These are phyloP conservation scores for Bipolaris cookei DNA, from an alignment of 2,329 filamentous ascomycete genomes.

Conservation along the genomic window DNA sequence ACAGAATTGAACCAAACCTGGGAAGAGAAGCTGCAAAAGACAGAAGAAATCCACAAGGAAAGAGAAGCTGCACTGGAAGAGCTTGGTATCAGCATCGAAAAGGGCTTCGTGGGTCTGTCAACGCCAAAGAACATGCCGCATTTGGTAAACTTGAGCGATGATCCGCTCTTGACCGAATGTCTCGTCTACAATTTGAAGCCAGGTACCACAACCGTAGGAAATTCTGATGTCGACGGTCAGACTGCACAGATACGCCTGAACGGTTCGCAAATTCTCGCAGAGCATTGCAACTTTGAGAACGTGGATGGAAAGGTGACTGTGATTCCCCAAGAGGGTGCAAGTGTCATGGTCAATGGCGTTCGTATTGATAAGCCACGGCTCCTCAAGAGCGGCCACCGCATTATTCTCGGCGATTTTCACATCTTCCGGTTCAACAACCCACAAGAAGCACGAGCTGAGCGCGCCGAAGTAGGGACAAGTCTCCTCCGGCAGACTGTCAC, in stretches of 20 bases:
- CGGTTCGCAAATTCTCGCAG: conserved; percentile 86
- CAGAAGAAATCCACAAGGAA: conserved; percentile 97
- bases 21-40: conserved; percentile 95
- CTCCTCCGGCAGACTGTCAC: conserved; percentile 82
- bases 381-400: conserved; percentile 88
- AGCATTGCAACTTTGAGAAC: conserved; percentile 95
- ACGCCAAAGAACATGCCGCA: conserved; percentile 99
- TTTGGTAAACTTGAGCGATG: conserved; percentile 87
- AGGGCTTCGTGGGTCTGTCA: conserved; percentile 92
- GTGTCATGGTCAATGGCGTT: conserved; percentile 97
- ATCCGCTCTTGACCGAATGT: conserved; percentile 89
- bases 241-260: conserved; percentile 91
- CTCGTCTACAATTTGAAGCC: conserved; percentile 98
- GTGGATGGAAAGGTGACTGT: conserved; percentile 91
- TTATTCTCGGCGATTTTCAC: conserved; percentile 97
- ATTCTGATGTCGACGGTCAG: conserved; percentile 79
- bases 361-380: conserved; percentile 85
- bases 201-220: conserved; percentile 90
- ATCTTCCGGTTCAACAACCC: conserved; percentile 99
- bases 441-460: conserved; percentile 90
- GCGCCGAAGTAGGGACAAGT: conserved; percentile 78
- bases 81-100: conserved; percentile 97
- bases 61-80: conserved; percentile 94
- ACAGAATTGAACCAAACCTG: conserved; percentile 97
- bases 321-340: conserved; percentile 86